Evolutionary conservation across 345 rosid genomes (phyloP).

Genomic region (Populus ilicifolia): DNA sequence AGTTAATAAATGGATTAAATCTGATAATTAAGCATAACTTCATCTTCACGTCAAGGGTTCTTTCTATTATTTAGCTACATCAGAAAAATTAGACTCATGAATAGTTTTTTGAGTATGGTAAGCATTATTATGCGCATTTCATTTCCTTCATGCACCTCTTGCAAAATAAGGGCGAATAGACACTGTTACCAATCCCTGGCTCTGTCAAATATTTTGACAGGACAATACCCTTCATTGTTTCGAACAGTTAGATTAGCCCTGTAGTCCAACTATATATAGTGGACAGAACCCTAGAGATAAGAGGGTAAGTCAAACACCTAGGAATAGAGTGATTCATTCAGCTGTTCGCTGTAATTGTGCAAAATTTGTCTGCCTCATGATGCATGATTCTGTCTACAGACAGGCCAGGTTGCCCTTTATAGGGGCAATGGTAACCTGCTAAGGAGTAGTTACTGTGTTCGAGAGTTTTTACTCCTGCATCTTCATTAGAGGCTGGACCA

Average conservation of each 20-base stretch:
- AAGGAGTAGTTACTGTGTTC: background rate
- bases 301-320: background rate
- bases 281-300: conserved; percentile 1
- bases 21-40: background rate
- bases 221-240: background rate
- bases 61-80: background rate
- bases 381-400: no score
- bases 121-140: no score
- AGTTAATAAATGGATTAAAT: background rate
- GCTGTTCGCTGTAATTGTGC: background rate
- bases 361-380: background rate
- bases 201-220: background rate
- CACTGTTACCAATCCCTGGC: background rate
- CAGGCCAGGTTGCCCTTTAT: no score
- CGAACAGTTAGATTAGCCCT: conserved; percentile 1
- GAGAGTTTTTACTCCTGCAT: background rate
- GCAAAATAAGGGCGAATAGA: no score
- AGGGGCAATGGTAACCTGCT: background rate
- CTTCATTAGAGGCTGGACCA: no score
- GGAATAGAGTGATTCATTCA: background rate
- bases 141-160: no score
- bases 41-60: background rate
- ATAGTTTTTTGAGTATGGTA: background rate
- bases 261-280: background rate
- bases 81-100: background rate